Evolutionary conservation across 23 red algal species (phyloP).

Genomic region (Gracilariopsis chorda): DNA sequence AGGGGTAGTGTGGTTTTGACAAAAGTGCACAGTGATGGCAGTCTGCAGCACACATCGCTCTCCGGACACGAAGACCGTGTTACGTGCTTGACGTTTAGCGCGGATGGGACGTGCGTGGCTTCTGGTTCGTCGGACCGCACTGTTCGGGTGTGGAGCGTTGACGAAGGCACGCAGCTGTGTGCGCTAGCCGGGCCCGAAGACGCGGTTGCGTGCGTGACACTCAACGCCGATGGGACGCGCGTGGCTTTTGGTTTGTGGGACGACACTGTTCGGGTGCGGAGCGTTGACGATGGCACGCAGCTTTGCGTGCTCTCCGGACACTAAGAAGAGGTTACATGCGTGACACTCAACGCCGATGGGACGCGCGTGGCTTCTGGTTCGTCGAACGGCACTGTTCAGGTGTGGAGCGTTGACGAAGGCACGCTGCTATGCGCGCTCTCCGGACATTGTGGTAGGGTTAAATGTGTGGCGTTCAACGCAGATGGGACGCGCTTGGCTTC

Average conservation of each 20-base stretch:
- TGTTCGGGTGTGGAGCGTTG: no score
- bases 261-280: neutral
- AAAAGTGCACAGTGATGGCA: no score
- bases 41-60: no score
- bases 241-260: neutral
- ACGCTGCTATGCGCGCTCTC: no score
- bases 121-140: conserved; percentile 60
- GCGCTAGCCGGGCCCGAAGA: neutral
- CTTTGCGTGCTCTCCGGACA: neutral
- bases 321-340: neutral
- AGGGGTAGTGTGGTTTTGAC: no score
- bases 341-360: neutral
- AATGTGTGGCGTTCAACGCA: no score
- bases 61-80: conserved; percentile 42
- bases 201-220: neutral
- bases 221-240: neutral
- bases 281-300: neutral
- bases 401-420: no score
- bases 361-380: neutral
- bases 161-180: no score
- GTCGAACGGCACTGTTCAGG: neutral
- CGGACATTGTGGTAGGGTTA: no score
- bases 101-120: conserved; percentile 31
- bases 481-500: no score
- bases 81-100: conserved; percentile 21